phyloP scores from a whole-genome alignment of 1,284 basidiomycete genomes.

The Cerrena zonata region DNA sequence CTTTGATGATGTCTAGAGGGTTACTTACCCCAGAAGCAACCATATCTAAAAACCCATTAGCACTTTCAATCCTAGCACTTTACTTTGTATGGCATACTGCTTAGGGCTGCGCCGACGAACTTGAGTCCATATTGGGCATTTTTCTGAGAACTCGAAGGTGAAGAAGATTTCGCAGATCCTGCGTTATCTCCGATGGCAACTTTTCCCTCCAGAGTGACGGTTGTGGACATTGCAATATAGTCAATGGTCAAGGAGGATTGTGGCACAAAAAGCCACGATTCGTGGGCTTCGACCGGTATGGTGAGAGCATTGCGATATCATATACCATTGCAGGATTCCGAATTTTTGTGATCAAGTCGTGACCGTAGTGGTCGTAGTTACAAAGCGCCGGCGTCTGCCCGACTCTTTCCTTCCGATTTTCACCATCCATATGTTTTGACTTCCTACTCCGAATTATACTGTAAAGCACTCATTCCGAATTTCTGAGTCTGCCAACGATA shows the following conservation, averaged over 20 bases:
- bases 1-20: constrained; percentile 33
- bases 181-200: constrained; percentile 11
- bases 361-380: neutral
- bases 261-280: neutral
- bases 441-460: too few relatives aligned
- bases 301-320: neutral
- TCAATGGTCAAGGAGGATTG: neutral
- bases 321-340: neutral
- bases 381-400: neutral
- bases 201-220: constrained; percentile 17
- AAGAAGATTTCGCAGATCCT: neutral
- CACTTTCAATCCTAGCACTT: neutral
- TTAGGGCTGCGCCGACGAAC: constrained; percentile 27
- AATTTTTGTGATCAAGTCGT: neutral
- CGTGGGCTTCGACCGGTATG: neutral
- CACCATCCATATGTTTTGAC: too few relatives aligned
- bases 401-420: neutral
- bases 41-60: constrained; percentile 25
- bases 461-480: too few relatives aligned
- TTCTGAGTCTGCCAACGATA: too few relatives aligned
- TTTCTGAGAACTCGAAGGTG: constrained; percentile 1
- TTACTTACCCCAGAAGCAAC: constrained; percentile 33
- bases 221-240: constrained; percentile 6
- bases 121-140: constrained; percentile 27
- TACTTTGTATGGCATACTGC: constrained; percentile 24